Conservation (phyloP, 148 eudicot genomes). For the Talinum fruticosum region DNA sequence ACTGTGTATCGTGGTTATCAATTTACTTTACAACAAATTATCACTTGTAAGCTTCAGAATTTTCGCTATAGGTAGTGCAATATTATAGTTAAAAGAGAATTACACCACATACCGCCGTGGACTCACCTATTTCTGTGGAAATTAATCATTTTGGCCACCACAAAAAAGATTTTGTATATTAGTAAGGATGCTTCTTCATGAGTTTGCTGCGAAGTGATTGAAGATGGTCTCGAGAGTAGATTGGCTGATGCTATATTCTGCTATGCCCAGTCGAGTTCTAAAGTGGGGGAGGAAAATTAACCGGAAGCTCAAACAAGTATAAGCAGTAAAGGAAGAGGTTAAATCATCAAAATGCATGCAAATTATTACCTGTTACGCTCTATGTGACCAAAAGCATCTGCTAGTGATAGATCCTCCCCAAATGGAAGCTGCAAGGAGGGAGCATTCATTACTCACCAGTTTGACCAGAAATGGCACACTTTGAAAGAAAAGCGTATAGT, state of each 20-base stretch:
- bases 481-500: neutral
- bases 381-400: conserved; percentile 93
- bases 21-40: neutral
- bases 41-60: neutral
- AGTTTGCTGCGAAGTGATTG: conserved; percentile 86
- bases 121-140: neutral
- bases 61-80: neutral
- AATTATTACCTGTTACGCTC: conserved; percentile 72
- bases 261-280: conserved; percentile 68
- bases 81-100: neutral
- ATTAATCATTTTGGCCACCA: no score
- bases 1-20: neutral
- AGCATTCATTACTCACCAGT: neutral
- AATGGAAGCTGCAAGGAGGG: conserved; percentile 57
- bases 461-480: neutral
- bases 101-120: neutral
- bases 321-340: neutral
- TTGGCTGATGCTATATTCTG: conserved; percentile 96
- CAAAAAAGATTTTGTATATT: neutral
- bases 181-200: conserved; percentile 35
- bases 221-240: conserved; percentile 95
- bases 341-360: neutral
- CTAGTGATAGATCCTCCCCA: conserved; percentile 65
- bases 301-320: neutral
- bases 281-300: neutral